Evolutionary conservation across 768 basidiomycete species (phyloP).

Genomic region (Xerocomus brunneocitrinus): DNA sequence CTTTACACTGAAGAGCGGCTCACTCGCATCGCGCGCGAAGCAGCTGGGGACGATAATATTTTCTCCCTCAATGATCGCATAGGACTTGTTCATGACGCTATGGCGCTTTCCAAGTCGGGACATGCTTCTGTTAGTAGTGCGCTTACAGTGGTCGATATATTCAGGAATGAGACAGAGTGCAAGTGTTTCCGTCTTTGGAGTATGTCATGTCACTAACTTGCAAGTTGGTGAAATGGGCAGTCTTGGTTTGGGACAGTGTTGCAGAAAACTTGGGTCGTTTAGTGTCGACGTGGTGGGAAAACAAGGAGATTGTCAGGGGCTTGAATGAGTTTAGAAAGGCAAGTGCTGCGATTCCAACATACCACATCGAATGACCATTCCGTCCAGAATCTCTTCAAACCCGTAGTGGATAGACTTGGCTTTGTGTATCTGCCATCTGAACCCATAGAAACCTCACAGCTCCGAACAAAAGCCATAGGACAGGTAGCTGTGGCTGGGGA

Average conservation of each 20-base stretch:
- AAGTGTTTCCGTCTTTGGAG: conserved; percentile 23
- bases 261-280: conserved; percentile 51
- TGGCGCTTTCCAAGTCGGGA: conserved; percentile 79
- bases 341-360: conserved; percentile 19
- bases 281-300: conserved; percentile 79
- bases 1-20: conserved; percentile 80
- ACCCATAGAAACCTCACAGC: conserved; percentile 57
- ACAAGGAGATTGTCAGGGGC: conserved; percentile 46
- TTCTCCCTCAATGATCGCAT: conserved; percentile 86
- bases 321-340: conserved; percentile 62
- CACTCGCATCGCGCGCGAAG: conserved; percentile 72
- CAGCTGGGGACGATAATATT: conserved; percentile 55
- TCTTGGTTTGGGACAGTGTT: conserved; percentile 79
- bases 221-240: conserved; percentile 34
- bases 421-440: conserved; percentile 70
- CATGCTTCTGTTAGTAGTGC: conserved; percentile 71
- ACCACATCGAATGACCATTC: neutral
- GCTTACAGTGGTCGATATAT: conserved; percentile 63
- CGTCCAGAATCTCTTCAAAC: conserved; percentile 59
- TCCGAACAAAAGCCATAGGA: conserved; percentile 71
- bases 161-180: conserved; percentile 78
- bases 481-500: conserved; percentile 49
- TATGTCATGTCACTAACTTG: neutral
- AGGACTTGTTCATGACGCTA: conserved; percentile 80
- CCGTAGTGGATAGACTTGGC: conserved; percentile 74